Evolutionary conservation across 352 stramenopile species (phyloP).

Genomic region (Phytophthora niederhauseri): DNA sequence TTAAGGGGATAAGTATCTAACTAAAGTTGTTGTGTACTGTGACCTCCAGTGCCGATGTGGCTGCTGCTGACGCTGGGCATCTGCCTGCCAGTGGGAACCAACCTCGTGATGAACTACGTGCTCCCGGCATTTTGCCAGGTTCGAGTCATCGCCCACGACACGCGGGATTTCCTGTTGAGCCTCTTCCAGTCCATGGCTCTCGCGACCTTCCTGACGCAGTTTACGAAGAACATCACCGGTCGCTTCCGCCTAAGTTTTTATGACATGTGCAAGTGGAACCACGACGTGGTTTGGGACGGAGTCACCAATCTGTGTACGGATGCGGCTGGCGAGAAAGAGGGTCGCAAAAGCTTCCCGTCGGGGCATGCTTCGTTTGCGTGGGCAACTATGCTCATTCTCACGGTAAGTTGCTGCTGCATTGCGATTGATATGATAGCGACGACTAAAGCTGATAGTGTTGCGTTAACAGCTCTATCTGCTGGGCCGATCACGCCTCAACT

Average conservation of each 20-base stretch:
- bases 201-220: constrained; percentile 65
- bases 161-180: constrained; percentile 76
- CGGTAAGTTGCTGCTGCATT: constrained; percentile 38
- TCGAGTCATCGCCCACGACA: constrained; percentile 70
- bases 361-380: constrained; percentile 79
- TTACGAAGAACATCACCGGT: constrained; percentile 80
- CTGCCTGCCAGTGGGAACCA: constrained; percentile 47
- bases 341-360: constrained; percentile 81
- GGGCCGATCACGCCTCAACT: constrained; percentile 70
- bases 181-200: constrained; percentile 62
- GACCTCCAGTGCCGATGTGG: constrained; percentile 53
- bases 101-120: constrained; percentile 67
- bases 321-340: constrained; percentile 67
- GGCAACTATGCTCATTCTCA: constrained; percentile 78
- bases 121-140: constrained; percentile 55
- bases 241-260: constrained; percentile 85
- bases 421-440: neutral
- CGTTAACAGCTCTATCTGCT: constrained; percentile 63
- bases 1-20: neutral
- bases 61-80: constrained; percentile 42
- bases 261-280: constrained; percentile 83
- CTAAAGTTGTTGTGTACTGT: constrained; percentile 1
- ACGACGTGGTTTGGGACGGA: constrained; percentile 73
- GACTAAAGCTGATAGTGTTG: neutral
- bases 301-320: constrained; percentile 75